Percentiles rank a stretch among this genome's conserved stretches.
Conservation (phyloP, 140 eudicot genomes). For the Cichorium intybus region DNA sequence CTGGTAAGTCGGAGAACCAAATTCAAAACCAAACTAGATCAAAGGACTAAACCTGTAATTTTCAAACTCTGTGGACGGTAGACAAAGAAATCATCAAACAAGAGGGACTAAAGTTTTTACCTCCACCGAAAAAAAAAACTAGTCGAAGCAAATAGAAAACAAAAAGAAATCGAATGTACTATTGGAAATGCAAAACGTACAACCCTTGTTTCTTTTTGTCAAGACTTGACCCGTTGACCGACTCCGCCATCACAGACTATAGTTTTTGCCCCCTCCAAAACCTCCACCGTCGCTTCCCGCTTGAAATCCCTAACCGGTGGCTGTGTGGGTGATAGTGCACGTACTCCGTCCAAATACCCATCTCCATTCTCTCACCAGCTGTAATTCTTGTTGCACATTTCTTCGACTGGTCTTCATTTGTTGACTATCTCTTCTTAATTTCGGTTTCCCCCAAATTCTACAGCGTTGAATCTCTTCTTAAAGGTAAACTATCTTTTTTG, state of each 20-base stretch:
- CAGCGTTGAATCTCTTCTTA: background rate
- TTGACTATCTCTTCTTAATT: slow-evolving; percentile 1
- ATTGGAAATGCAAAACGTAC: background rate
- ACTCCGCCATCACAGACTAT: background rate
- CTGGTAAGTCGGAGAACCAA: too few species aligned
- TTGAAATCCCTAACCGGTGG: slow-evolving; percentile 4
- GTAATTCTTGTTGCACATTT: slow-evolving; percentile 1
- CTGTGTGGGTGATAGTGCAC: background rate
- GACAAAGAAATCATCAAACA: too few species aligned
- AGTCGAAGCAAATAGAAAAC: too few species aligned
- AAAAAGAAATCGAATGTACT: background rate
- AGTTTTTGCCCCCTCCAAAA: background rate
- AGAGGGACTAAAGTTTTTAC: too few species aligned
- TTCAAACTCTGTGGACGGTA: too few species aligned
- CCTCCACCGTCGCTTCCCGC: slow-evolving; percentile 19
- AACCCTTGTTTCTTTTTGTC: background rate
- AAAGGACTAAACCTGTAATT: too few species aligned
- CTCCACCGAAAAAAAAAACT: too few species aligned
- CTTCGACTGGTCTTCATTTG: background rate
- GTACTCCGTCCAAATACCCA: background rate
- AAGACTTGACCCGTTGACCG: background rate
- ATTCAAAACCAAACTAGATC: too few species aligned
- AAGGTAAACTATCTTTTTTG: background rate
- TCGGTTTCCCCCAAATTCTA: slow-evolving; percentile 12
- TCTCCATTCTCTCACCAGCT: background rate